Conservation (phyloP, 1,284 basidiomycete species). For the Moesziomyces antarcticus region DNA sequence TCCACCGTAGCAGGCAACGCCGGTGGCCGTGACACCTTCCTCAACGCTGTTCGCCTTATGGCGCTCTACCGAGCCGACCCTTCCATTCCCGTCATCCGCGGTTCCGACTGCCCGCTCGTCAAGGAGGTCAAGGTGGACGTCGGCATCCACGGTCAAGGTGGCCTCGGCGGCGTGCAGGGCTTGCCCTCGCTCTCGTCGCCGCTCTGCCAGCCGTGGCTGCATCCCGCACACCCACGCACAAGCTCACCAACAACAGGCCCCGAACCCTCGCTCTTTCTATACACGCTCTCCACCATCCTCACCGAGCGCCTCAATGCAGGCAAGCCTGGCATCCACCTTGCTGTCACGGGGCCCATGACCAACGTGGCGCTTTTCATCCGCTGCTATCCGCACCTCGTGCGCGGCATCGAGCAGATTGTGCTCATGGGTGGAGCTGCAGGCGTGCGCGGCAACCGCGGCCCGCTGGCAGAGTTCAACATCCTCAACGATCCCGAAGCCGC, state of each 20-base stretch:
- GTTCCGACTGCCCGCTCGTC: slow-evolving; percentile 56
- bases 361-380: slow-evolving; percentile 59
- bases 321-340: slow-evolving; percentile 46
- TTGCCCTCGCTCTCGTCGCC: slow-evolving; percentile 39
- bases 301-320: slow-evolving; percentile 56
- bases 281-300: slow-evolving; percentile 69
- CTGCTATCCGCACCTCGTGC: slow-evolving; percentile 48
- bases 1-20: slow-evolving; percentile 60
- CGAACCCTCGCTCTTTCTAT: slow-evolving; percentile 47
- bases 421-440: slow-evolving; percentile 62
- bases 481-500: slow-evolving; percentile 62
- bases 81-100: slow-evolving; percentile 51
- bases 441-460: slow-evolving; percentile 52
- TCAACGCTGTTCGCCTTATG: slow-evolving; percentile 56
- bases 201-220: slow-evolving; percentile 38
- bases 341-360: slow-evolving; percentile 61
- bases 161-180: slow-evolving; percentile 58
- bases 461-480: slow-evolving; percentile 61
- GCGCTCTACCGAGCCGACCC: slow-evolving; percentile 43
- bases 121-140: slow-evolving; percentile 45
- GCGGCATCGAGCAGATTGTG: slow-evolving; percentile 57
- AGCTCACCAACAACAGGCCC: slow-evolving; percentile 40
- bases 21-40: slow-evolving; percentile 47
- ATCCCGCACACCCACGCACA: slow-evolving; percentile 23
- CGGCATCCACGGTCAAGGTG: slow-evolving; percentile 59